These are phyloP conservation scores for Neurospora tetraspora DNA, from an alignment of 495 filamentous ascomycete genomes.

Conservation along the genomic window DNA sequence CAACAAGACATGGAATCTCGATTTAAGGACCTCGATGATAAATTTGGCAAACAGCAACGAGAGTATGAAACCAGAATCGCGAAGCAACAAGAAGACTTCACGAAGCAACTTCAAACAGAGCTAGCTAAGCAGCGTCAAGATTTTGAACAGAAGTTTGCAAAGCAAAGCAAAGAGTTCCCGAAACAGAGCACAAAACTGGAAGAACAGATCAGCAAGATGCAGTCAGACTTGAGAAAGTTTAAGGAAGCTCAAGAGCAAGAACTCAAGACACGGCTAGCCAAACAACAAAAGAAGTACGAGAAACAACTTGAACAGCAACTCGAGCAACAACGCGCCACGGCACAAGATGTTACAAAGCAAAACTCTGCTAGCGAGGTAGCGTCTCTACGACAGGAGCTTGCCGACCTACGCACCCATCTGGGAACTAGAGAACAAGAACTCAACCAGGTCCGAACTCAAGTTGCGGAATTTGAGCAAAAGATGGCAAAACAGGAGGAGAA, in stretches of 20 bases:
- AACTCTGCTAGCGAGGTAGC: neutral
- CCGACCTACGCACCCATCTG: neutral
- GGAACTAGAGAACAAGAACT: neutral
- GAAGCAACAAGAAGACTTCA: neutral
- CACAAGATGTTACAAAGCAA: neutral
- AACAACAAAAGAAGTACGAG: neutral
- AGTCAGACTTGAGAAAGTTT: neutral
- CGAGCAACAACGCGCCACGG: neutral
- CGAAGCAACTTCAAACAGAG: conserved; percentile 1
- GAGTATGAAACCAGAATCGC: neutral
- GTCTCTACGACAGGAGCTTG: neutral
- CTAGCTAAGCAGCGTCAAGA: conserved; percentile 2
- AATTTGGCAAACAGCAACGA: neutral
- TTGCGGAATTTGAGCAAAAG: neutral
- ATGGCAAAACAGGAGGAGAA: conserved; percentile 4
- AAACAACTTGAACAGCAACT: neutral
- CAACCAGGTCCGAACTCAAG: neutral
- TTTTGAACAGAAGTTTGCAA: neutral
- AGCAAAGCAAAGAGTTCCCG: neutral
- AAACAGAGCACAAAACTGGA: conserved; percentile 2
- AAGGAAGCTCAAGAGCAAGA: neutral
- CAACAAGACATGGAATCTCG: neutral
- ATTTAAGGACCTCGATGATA: neutral
- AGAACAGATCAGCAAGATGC: conserved; percentile 1
- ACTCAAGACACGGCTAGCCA: neutral